Conservation (phyloP, 2,329 filamentous ascomycete genomes). For the Raffaelea albimanens region DNA sequence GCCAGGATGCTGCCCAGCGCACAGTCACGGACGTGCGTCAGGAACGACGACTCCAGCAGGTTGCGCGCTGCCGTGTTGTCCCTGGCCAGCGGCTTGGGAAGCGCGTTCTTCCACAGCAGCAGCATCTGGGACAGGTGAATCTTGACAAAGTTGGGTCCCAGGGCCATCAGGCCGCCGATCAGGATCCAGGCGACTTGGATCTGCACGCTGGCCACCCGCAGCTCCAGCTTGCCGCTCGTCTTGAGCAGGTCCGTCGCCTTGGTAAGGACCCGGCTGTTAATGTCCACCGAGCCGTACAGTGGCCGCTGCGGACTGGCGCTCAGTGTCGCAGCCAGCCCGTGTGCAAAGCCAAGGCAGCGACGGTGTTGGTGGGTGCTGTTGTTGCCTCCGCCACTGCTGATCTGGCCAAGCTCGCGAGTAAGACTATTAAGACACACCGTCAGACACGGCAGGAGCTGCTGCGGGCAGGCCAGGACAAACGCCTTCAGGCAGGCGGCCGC, state of each 20-base stretch:
- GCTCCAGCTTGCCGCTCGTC: slow-evolving; percentile 80
- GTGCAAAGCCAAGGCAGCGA: slow-evolving; percentile 81
- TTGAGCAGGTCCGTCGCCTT: slow-evolving; percentile 91
- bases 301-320: slow-evolving; percentile 84
- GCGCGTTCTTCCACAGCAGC: slow-evolving; percentile 91
- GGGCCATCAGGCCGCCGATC: slow-evolving; percentile 90
- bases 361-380: slow-evolving; percentile 47
- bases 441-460: slow-evolving; percentile 81
- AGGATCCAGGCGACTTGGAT: slow-evolving; percentile 97
- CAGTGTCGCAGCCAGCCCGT: slow-evolving; percentile 81
- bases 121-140: slow-evolving; percentile 93
- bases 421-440: slow-evolving; percentile 97
- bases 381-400: slow-evolving; percentile 64
- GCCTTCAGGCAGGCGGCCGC: slow-evolving; percentile 76
- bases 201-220: slow-evolving; percentile 85
- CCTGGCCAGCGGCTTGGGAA: slow-evolving; percentile 88
- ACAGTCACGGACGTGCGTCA: slow-evolving; percentile 91
- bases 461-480: slow-evolving; percentile 83
- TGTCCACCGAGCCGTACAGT: slow-evolving; percentile 88
- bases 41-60: slow-evolving; percentile 79
- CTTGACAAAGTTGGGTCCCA: slow-evolving; percentile 97
- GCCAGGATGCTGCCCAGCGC: slow-evolving; percentile 84
- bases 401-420: slow-evolving; percentile 70
- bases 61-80: slow-evolving; percentile 81
- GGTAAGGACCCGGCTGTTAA: slow-evolving; percentile 82